Base-by-base conservation (phyloP, 495 filamentous ascomycete species). In the Penicillium tannophilum region DNA sequence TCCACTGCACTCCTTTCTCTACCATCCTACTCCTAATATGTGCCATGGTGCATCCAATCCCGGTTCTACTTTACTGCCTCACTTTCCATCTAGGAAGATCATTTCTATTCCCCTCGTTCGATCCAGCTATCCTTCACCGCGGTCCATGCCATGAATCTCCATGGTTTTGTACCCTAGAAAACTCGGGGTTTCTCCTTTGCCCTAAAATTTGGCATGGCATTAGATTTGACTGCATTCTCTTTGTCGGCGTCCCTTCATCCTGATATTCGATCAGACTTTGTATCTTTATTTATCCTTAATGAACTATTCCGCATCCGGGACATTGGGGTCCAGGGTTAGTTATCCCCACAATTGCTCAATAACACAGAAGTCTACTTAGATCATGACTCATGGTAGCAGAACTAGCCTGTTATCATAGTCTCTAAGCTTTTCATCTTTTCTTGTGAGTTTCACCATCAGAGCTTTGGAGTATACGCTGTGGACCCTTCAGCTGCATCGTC, bases 201-300 rank as follows among this genome's bases (percentile, higher is more conserved):
- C 16, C 26, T 49, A 14, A 52, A 3, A 26, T 0, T 12, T 33
- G 48, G 30, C 28, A 46, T 46, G 59, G 30, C 59, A 56, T 56
- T 52, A 12, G 46, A 48, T 30, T 47, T 52, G 31, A 23, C 10
- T 52, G 16, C 17, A 6, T 20, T 26, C 30, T 12, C 33, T 12
- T 42, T 35, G n/a, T 39, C 14, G 31, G 23, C 14, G 6, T 42
- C 46, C 16, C 14, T 7, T 58, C 31, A 44, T 53, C 28, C n/a
- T 62, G 54, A 52, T 52, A 53, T 52, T 30, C 53, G 16, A 43
- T 16, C 30, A 36, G 17, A 42, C 59, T 26, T 42, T 36, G 39
- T 54, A 42, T 54, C 56, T 65, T 11, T 67, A 67, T 60, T 67
- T 55, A 63, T 63, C n/a, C 26, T 67, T 43, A 54, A 43, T 39